phyloP scores from a whole-genome alignment of 331 rosid species.

The Telfairia occidentalis region DNA sequence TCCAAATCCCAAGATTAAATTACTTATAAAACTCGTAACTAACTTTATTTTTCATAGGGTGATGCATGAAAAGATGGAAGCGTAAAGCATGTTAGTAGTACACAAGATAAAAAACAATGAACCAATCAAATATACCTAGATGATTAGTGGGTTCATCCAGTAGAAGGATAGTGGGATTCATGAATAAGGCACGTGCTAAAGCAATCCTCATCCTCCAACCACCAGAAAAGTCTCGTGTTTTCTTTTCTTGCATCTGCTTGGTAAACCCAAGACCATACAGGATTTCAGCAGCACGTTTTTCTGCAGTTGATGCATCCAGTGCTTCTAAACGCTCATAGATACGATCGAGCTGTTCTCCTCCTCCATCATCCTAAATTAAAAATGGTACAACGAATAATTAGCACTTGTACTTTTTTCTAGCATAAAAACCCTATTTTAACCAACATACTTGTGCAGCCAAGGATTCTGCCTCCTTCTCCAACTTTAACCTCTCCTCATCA shows the following conservation, averaged over 20 bases:
- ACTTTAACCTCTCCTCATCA: conserved; percentile 83
- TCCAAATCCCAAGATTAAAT: not conserved
- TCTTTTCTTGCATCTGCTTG: conserved; percentile 92
- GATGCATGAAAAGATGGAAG: not conserved
- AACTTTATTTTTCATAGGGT: not conserved
- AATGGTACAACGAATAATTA: not conserved
- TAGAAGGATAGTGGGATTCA: conserved; percentile 87
- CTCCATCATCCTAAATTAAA: conserved; percentile 72
- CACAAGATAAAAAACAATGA: not conserved
- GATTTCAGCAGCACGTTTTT: conserved; percentile 97
- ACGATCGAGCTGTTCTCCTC: conserved; percentile 86
- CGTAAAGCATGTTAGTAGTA: not conserved
- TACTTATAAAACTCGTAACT: not conserved
- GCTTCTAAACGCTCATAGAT: conserved; percentile 87
- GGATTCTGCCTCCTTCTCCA: conserved; percentile 84
- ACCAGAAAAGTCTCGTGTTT: conserved; percentile 91
- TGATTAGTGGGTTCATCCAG: conserved; percentile 99
- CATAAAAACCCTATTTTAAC: not conserved
- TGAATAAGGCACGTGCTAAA: conserved; percentile 85
- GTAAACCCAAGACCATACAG: conserved; percentile 82
- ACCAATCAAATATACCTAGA: conserved; percentile 43
- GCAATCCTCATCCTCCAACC: conserved; percentile 99
- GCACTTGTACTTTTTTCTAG: not conserved
- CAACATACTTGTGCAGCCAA: conserved; percentile 62
- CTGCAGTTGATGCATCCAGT: conserved; percentile 89